phyloP scores from a whole-genome alignment of 2,329 filamentous ascomycete genomes.

The Piedraia hortae region DNA sequence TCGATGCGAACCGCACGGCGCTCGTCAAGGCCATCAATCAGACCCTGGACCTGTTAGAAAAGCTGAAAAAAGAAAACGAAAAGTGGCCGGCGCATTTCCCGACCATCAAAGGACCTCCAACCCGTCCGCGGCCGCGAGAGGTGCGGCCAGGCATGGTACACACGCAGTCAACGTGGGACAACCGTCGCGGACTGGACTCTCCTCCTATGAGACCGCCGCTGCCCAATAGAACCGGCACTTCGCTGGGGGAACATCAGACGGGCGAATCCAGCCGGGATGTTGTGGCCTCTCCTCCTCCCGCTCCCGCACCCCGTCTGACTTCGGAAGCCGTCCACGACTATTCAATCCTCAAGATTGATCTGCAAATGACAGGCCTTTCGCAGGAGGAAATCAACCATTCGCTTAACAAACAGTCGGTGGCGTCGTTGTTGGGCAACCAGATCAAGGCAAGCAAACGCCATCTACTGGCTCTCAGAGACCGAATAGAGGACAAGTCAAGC shows the following conservation, averaged over 20 bases:
- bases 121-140: slow-evolving; percentile 15
- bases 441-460: slow-evolving; percentile 86
- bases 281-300: slow-evolving; percentile 29
- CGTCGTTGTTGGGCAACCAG: slow-evolving; percentile 72
- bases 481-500: slow-evolving; percentile 90
- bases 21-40: slow-evolving; percentile 70
- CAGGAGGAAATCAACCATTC: slow-evolving; percentile 86
- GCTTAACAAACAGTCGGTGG: slow-evolving; percentile 72
- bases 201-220: slow-evolving; percentile 21
- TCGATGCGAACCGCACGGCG: slow-evolving; percentile 71
- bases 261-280: slow-evolving; percentile 39
- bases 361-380: slow-evolving; percentile 65
- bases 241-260: slow-evolving; percentile 29
- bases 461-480: slow-evolving; percentile 57
- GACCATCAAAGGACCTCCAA: slow-evolving; percentile 39
- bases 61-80: slow-evolving; percentile 66
- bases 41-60: slow-evolving; percentile 59
- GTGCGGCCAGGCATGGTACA: slow-evolving; percentile 35
- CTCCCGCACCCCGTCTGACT: slow-evolving; percentile 52
- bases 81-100: slow-evolving; percentile 92
- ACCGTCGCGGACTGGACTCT: slow-evolving; percentile 16
- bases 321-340: slow-evolving; percentile 90
- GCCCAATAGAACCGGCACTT: slow-evolving; percentile 45
- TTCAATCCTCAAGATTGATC: slow-evolving; percentile 76
- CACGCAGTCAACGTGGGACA: slow-evolving; percentile 30